Conservation (phyloP, 2,329 filamentous ascomycete genomes). For the Dactylellina parvicollis region DNA sequence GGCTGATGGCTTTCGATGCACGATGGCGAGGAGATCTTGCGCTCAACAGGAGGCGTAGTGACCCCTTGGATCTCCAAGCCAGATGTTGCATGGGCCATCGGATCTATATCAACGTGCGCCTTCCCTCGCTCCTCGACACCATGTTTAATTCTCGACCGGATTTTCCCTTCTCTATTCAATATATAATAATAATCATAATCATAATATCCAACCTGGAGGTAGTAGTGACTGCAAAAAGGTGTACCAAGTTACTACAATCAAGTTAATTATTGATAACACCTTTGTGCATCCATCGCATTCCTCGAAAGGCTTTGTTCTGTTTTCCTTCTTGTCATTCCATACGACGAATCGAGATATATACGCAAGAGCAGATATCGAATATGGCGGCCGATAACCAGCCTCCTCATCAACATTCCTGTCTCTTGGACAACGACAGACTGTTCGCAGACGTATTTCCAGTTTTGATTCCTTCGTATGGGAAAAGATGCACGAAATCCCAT, state of each 20-base stretch:
- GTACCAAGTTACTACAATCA: neutral
- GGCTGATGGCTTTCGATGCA: conserved; percentile 20
- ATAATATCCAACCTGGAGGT: neutral
- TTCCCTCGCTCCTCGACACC: conserved; percentile 5
- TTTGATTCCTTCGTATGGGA: conserved; percentile 30
- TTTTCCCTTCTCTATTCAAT: neutral
- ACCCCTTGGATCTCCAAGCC: neutral
- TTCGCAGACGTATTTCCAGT: conserved; percentile 32
- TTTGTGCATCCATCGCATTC: conserved; percentile 27
- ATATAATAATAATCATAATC: neutral
- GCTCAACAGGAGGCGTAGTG: conserved; percentile 10
- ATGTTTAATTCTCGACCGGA: conserved; percentile 18
- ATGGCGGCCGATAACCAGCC: conserved; percentile 34
- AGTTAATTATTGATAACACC: neutral
- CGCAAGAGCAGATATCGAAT: conserved; percentile 31
- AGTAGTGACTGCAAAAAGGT: neutral
- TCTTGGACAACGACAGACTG: conserved; percentile 17
- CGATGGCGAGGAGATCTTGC: conserved; percentile 19
- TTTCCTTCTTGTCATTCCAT: conserved; percentile 36
- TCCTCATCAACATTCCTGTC: conserved; percentile 42
- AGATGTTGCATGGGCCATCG: conserved; percentile 7
- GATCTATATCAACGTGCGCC: conserved; percentile 32
- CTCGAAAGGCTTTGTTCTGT: conserved; percentile 5
- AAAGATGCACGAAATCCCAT: neutral
- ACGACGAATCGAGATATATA: conserved; percentile 28